Evolutionary conservation across 257 asterid species (phyloP).

Genomic region (Solanum ossicruentum): DNA sequence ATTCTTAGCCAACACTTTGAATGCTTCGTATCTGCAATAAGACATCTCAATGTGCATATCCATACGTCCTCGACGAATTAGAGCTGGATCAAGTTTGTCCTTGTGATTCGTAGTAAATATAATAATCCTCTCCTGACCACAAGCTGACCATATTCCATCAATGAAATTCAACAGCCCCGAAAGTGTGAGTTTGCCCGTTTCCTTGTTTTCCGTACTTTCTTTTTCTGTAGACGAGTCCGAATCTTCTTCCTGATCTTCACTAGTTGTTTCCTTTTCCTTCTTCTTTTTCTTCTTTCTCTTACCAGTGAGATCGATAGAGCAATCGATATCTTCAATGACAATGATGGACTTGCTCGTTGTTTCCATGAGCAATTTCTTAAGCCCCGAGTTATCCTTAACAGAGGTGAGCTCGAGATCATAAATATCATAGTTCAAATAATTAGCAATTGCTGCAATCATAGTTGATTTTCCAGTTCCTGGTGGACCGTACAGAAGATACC

Average conservation of each 20-base stretch:
- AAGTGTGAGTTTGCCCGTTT: background rate
- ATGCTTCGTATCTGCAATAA: background rate
- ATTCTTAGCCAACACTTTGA: background rate
- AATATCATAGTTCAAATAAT: background rate
- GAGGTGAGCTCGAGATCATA: background rate
- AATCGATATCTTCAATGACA: background rate
- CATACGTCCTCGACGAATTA: background rate
- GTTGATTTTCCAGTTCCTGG: slow-evolving; percentile 1
- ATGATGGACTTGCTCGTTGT: background rate
- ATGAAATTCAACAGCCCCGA: background rate
- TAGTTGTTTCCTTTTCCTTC: background rate
- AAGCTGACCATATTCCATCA: background rate
- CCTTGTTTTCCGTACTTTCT: background rate
- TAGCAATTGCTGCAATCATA: background rate
- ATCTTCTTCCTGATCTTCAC: background rate
- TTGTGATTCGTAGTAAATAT: background rate
- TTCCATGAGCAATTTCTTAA: background rate
- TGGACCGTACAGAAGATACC: background rate
- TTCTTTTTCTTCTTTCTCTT: background rate
- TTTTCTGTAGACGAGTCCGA: background rate
- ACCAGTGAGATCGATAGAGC: background rate
- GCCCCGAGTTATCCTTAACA: background rate
- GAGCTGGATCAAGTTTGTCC: background rate
- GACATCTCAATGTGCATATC: slow-evolving; percentile 2
- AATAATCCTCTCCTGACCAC: background rate